Evolutionary conservation across 345 rosid species (phyloP), one percentile per base, ranked within the genome.

Genomic region (Euphorbia lathyris): DNA sequence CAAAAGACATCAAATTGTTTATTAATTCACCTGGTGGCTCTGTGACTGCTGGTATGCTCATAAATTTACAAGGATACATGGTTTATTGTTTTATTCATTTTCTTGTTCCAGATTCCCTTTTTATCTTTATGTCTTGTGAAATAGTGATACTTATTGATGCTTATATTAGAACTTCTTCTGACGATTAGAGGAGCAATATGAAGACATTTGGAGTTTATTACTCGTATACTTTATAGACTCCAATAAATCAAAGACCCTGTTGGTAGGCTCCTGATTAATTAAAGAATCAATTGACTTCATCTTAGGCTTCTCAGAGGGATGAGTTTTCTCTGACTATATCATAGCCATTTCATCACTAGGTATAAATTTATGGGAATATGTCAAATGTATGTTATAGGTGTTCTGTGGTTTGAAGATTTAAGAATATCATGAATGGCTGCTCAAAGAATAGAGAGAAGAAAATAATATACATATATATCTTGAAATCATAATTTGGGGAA

Each of bases 1-100:
- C 77, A 65, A 85, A 88, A 80, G 98, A 91, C 66, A 94, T 94
- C 65, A 90, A 71, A 5, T 66, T 94, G 72, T 89, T 94, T 60
- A 94, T 91, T 73, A 89, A 94, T 78, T 89, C 97, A 29, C 95
- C 98, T 0, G 98, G 98, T 79, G 98, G 98, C 68, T 88, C 97
- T 26, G 86, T 90, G 23, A 89, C 93, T 58, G 95, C 96, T 26
- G 98, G 98, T 94, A 83, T 30, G 69, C 60, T 17, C 58, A 51
- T 70, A 12, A 51, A 25, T 60, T 58, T 17, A 36, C 40, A 10
- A 25, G 20, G 2, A 57, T 55, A 25, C 47, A 6, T 57, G 45
- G 12, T 47, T 45, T 67, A 9, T 0, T 25, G 20, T 27, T 48
- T 22, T 34, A 20, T 36, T 27, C 19, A 7, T 7, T 42, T 17